Base-by-base conservation (phyloP, 768 basidiomycete genomes). In the Mrakia gelida region DNA sequence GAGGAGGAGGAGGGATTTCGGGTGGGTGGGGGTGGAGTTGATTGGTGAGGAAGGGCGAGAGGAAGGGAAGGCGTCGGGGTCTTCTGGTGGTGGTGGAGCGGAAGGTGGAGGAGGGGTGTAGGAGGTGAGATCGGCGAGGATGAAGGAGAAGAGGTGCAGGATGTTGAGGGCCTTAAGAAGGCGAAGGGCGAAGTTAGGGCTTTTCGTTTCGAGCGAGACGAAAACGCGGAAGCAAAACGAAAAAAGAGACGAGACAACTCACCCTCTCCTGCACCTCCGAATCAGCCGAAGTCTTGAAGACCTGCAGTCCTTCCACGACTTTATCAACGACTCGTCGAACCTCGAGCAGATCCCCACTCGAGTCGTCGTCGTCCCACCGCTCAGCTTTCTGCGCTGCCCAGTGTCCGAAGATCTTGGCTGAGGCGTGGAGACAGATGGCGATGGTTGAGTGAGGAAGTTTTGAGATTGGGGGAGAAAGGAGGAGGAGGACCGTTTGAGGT, bases 221-320 rank as follows among this genome's bases (percentile, higher is more conserved):
- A 38, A 43, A 9, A n/a, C 23, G 30, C 0, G 52, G 84, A 84
- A 7, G 80, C 81, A 15, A 81, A 45, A 2, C 84, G 32, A 23
- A 30, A 34, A 23, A 79, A 61, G 85, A 82, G 15, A 75, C 79
- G 76, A 3, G 84, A 75, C 1, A 13, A 18, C 81, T 80, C 80
- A 93, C 94, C 82, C 96, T 87, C 84, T 98, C 95, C 85, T 97
- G 95, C 16, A 98, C 91, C 82, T 98, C 96, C 67, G 94, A 90
- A 81, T 95, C 88, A 0, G 88, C 84, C 81, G 88, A 91, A 15
- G 85, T 84, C 34, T 88, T 86, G 81, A 94, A 91, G 7, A 87
- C 86, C 23, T 85, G 82, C 74, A 93, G 84, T n/a, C 89, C 88
- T 18, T 84, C 85, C 38, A 91, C 85, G 76, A 93, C 86, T 34